Conservation (phyloP, 768 basidiomycete species). For the Naematelia encephala region DNA sequence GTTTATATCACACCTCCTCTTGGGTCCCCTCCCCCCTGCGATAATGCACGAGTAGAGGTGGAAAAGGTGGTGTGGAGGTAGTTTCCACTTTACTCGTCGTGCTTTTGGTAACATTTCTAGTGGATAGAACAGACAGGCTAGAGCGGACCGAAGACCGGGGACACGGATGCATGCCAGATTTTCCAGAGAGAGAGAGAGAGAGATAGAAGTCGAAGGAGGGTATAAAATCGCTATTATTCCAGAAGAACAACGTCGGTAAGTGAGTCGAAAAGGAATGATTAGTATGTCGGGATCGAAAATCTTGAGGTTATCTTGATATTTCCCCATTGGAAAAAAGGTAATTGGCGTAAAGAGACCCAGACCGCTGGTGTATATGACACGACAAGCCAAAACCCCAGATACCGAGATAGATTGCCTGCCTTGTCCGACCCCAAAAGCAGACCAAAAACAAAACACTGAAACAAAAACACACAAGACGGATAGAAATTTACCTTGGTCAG, state of each 20-base stretch:
- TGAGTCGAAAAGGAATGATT: neutral
- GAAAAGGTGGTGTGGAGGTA: too few species aligned
- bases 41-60: too few species aligned
- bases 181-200: too few species aligned
- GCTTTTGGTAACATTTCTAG: neutral
- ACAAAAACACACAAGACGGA: neutral
- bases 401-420: too few species aligned
- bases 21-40: too few species aligned
- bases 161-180: neutral
- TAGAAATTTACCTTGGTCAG: conserved; percentile 18
- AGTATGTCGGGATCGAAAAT: neutral
- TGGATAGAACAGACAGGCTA: too few species aligned
- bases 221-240: neutral
- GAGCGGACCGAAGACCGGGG: neutral
- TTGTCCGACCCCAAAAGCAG: neutral
- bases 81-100: neutral
- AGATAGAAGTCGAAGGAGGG: neutral
- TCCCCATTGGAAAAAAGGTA: neutral
- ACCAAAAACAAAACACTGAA: neutral
- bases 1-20: too few species aligned
- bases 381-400: neutral
- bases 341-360: too few species aligned
- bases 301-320: neutral
- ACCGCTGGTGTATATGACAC: too few species aligned
- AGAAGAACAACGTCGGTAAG: neutral